phyloP scores from a whole-genome alignment of 2,329 filamentous ascomycete genomes.

The Escovopsis sp. region DNA sequence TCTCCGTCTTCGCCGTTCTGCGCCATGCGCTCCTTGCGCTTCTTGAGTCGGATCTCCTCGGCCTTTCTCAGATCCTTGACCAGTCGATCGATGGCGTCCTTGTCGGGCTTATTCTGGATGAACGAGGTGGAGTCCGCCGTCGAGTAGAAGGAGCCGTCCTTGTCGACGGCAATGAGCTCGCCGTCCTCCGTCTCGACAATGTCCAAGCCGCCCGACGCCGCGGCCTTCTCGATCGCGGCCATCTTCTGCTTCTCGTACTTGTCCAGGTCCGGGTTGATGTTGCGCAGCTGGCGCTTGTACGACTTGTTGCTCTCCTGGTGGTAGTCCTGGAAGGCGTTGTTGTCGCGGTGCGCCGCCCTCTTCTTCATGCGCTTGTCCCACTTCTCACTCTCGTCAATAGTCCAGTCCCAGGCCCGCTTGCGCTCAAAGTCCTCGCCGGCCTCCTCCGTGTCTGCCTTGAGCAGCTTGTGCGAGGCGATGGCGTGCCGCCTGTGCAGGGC shows the following conservation, averaged over 20 bases:
- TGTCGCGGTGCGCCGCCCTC: constrained; percentile 65
- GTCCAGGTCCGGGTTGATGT: constrained; percentile 63
- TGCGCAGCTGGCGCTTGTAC: constrained; percentile 79
- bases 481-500: constrained; percentile 75
- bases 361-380: constrained; percentile 89
- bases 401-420: constrained; percentile 98
- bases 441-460: constrained; percentile 81
- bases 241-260: constrained; percentile 80
- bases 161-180: constrained; percentile 87
- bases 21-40: constrained; percentile 63
- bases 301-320: constrained; percentile 76
- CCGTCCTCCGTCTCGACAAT: constrained; percentile 93
- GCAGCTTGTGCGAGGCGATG: constrained; percentile 78
- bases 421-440: constrained; percentile 87
- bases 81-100: constrained; percentile 73
- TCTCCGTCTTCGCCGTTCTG: constrained; percentile 75
- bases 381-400: constrained; percentile 78
- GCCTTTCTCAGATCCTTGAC: constrained; percentile 78
- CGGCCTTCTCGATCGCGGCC: constrained; percentile 69
- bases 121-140: constrained; percentile 73
- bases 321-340: constrained; percentile 85
- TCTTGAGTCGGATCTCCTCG: constrained; percentile 75
- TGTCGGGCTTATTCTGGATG: constrained; percentile 72
- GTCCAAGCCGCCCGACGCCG: constrained; percentile 70
- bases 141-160: constrained; percentile 79